These are phyloP conservation scores for Vaccinium vitisidaea DNA, from an alignment of 148 eudicot genomes.

Conservation along the genomic window DNA sequence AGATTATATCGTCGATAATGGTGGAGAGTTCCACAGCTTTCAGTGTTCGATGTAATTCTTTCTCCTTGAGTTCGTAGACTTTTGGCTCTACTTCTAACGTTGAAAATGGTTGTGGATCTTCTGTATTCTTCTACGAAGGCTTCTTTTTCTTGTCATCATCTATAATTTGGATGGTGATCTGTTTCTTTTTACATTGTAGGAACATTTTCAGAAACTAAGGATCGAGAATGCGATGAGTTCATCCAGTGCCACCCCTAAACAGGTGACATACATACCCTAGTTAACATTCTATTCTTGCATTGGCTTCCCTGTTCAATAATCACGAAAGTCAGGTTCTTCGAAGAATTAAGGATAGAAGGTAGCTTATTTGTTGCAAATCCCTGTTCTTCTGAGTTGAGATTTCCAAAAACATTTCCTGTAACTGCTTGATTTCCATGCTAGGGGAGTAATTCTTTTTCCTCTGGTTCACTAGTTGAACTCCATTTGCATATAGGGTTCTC, in stretches of 20 bases:
- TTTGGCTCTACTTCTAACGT: background rate
- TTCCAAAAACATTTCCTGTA: background rate
- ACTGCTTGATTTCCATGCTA: background rate
- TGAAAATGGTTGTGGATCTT: background rate
- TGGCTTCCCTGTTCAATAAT: background rate
- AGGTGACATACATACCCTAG: conserved; percentile 35
- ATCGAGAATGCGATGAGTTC: conserved; percentile 82
- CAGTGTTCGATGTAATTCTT: conserved; percentile 7
- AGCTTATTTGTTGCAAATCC: background rate
- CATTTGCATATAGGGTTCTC: background rate
- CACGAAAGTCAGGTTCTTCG: background rate
- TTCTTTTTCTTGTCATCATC: background rate
- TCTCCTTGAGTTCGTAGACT: background rate
- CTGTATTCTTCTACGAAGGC: background rate
- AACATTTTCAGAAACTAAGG: conserved; percentile 79
- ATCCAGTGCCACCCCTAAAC: conserved; percentile 66
- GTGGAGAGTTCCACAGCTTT: background rate
- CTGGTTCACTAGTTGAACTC: background rate
- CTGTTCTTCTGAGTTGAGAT: too few species aligned
- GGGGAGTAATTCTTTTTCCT: background rate
- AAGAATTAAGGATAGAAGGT: background rate
- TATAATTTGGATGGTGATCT: background rate
- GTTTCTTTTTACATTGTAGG: conserved; percentile 36
- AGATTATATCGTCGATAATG: background rate
- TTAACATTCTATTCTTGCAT: background rate